These are phyloP conservation scores for Gaultheria prostrata DNA, from an alignment of 148 eudicot species.

Conservation along the genomic window DNA sequence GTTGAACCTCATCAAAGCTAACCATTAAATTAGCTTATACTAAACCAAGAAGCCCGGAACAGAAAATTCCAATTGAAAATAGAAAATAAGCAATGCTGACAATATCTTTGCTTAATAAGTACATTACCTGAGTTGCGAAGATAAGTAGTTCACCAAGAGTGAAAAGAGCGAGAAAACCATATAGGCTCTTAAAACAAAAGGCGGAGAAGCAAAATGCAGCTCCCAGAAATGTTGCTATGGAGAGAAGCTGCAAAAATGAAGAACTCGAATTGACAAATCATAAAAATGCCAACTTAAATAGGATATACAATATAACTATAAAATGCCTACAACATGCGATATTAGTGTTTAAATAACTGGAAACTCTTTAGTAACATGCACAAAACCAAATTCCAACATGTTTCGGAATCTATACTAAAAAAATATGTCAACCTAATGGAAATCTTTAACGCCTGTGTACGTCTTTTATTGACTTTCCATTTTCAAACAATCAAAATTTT, in stretches of 20 bases:
- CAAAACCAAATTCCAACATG: background rate
- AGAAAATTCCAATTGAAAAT: background rate
- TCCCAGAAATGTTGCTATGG: conserved; percentile 69
- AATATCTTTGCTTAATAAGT: background rate
- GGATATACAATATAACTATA: background rate
- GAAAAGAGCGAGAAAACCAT: conserved; percentile 59
- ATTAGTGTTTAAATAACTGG: background rate
- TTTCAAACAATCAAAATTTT: background rate
- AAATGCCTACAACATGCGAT: background rate
- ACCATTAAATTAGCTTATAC: background rate
- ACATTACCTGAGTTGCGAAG: conserved; percentile 87
- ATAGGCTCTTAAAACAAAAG: conserved; percentile 69
- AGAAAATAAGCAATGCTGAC: background rate
- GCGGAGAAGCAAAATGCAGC: conserved; percentile 80
- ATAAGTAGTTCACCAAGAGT: conserved; percentile 79
- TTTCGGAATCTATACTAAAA: background rate
- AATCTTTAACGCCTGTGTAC: background rate
- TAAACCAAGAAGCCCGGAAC: background rate
- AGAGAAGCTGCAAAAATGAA: conserved; percentile 63
- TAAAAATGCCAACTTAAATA: background rate
- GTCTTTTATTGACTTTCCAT: background rate
- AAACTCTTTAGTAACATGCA: background rate
- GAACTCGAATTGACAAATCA: conserved; percentile 11
- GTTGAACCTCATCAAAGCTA: conserved; percentile 1
- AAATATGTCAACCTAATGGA: background rate